Evolutionary conservation across 1,284 basidiomycete genomes (phyloP), one percentile per base, ranked within the genome.

Genomic region (Earliella scabrosa): DNA sequence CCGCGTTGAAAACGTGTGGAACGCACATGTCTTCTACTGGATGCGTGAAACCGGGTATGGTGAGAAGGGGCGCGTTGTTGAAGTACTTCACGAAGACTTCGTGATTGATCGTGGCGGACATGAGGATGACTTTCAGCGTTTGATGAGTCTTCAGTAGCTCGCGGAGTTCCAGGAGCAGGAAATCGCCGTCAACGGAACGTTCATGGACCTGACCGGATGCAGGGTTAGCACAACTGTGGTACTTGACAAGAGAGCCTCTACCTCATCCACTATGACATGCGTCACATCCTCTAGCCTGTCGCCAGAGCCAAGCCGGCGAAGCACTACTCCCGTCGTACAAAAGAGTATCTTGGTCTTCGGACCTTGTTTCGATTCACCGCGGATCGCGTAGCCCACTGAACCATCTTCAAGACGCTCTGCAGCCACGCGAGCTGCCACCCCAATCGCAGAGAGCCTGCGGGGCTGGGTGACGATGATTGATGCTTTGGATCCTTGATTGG

Each of bases 261-360:
- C 93, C 79, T 98, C 95, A 66, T 98, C 96, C 13, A 98, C 92
- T 43, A 98, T 78, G 29, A 98, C 81, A 73, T 97, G 95, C 6
- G 90, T 90, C 45, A 96, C 82, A 45, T 84, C 81, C 24, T 80
- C 71, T 16, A 98, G 75, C 51, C 82, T 82, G 36, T 92, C 85
- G 45, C 93, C 93, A 11, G 79, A 79, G n/a, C 86, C 83, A 7
- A 98, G 74, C 13, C 94, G 82, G 52, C 94, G 81, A 31, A 98
- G 80, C 1, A 96, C 83, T 35, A 98, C 90, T 76, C 95, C 96
- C 3, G 94, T 98, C 0, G 95, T 98, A 66, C 94, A 95, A 68
- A 97, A 98, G 16, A 97, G 75, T 7, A 97, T 73, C 62, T 91
- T 88, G 1, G 92, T 95, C 32, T 81, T 79, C 20, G 77, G 75